Base-by-base conservation (phyloP, 2,329 filamentous ascomycete species). In the Dactylellina haptotyla region DNA sequence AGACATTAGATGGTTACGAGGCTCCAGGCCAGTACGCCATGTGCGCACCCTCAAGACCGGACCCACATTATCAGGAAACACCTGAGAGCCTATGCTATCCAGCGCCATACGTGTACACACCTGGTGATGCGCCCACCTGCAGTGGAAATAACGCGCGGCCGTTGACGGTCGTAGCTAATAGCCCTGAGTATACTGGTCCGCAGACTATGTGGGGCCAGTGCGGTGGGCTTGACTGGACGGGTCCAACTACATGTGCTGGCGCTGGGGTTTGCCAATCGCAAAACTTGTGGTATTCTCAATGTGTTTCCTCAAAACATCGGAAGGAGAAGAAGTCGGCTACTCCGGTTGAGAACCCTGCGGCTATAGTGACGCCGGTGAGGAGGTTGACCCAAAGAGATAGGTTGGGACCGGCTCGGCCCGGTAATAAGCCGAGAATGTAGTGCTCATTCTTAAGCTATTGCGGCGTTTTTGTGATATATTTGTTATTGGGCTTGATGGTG, bases 161-260 rank as follows among this genome's bases (percentile, higher is more conserved):
- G 12, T 3, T 5, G 9, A 48, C 43, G 43, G 16, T 25, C 25
- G 46, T 16, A 5, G 20, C 46, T 48, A 23, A 41, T 3, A 30
- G 58, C 10, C 39, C 30, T 28, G 43, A 39, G 18, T 23, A 28
- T 18, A 37, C 43, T 9, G 53, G 28, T 1, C 14, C 51, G 18
- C 62, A 69, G 20, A 69, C 53, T n/a, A 8, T 69, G 45, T 69
- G 54, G 46, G 64, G 54, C 4, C 57, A 63, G 26, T 71, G 66
- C 20, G 66, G 66, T 16, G 57, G 66, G 39, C 18, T 34, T 14
- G 26, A 45, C 30, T 71, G 50, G 39, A 37, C 12, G 8, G 66
- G 66, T 16, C 57, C 66, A 2, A 50, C 57, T n/a, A 18, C 25
- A 5, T 71, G 66, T 34, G 53, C 37, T 26, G 30, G 4, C 25